Base-by-base conservation (phyloP, 2,329 filamentous ascomycete species). In the Talaromyces marneffei region DNA sequence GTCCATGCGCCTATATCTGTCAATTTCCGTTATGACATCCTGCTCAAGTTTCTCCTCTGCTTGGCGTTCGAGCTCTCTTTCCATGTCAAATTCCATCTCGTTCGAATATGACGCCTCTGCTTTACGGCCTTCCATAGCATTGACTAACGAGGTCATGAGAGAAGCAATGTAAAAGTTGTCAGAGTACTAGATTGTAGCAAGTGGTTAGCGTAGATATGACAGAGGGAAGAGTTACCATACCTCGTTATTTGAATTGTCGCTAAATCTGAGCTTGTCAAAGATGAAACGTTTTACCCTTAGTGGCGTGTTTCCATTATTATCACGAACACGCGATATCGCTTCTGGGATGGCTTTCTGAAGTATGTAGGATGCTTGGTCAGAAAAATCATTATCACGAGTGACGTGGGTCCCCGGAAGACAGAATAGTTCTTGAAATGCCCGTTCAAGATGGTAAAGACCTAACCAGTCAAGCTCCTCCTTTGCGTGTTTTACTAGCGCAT, bases 321-420 rank as follows among this genome's bases (percentile, higher is more conserved):
- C 88, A 56, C 91, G 86, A 53, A 97, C 85, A 64, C 85, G 83
- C 2, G 92, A 85, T 65, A 99, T 88, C 6, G 92, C 89, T 65
- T 85, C 84, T 0, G 92, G 87, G 58, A 99, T 94, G 12, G 90
- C 87, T 66, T 88, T 87, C 67, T 96, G 91, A 6, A 97, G 85
- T 50, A 89, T 82, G 74, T 97, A 99, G 64, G 89, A 85, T 57
- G 88, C 87, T 67, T 92, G 90, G 75, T 97, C 90, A 0, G 86
- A 85, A 70, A 97, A 99, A 74, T 99, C 90, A 68, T 99, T 99
- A 0, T 92, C 89, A 25, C 86, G 84, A 2, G 92, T 91, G 78
- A 92, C 93, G 23, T 85, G 84, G 1, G 88, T 89, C 39, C 86
- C 88, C 1, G 87, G 85, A 59, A 91, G 85, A 77, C 92, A 97